phyloP scores from a whole-genome alignment of 2,329 filamentous ascomycete genomes.

The Canariomyces notabilis region DNA sequence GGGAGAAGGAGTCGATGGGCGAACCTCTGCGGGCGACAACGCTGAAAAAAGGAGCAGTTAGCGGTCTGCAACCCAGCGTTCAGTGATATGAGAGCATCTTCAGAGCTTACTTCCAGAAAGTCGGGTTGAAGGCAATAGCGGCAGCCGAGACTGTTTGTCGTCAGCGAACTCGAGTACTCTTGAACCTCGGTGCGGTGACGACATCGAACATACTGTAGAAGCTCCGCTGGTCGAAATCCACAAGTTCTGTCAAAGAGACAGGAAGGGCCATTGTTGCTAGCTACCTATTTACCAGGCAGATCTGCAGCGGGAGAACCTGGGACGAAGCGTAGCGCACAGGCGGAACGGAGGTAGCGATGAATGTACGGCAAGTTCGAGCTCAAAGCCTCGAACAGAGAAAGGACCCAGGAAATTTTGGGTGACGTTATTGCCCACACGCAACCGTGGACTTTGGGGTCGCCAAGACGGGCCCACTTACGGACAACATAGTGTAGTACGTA shows the following conservation, averaged over 20 bases:
- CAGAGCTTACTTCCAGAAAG: constrained; percentile 96
- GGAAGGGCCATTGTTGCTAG: constrained; percentile 33
- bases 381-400: neutral
- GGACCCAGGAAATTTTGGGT: constrained; percentile 10
- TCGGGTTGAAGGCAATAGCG: constrained; percentile 88
- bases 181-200: constrained; percentile 3
- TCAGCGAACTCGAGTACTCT: constrained; percentile 18
- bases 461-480: neutral
- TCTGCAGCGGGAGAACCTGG: no score
- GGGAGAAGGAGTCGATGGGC: constrained; percentile 18
- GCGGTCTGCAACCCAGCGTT: constrained; percentile 17
- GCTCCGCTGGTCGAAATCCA: constrained; percentile 54
- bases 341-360: neutral
- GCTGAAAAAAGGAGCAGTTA: constrained; percentile 44
- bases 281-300: no score
- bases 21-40: constrained; percentile 78
- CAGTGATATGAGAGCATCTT: neutral
- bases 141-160: constrained; percentile 63
- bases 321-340: no score
- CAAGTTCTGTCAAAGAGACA: constrained; percentile 35
- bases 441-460: neutral
- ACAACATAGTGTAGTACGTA: no score
- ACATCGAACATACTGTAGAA: constrained; percentile 52
- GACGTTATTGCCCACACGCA: constrained; percentile 3
- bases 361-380: neutral